Percentiles rank a stretch among this genome's conserved stretches.
These are phyloP conservation scores for Yueomyces sp. DNA, from an alignment of 805 yeast genomes.

Conservation along the genomic window DNA sequence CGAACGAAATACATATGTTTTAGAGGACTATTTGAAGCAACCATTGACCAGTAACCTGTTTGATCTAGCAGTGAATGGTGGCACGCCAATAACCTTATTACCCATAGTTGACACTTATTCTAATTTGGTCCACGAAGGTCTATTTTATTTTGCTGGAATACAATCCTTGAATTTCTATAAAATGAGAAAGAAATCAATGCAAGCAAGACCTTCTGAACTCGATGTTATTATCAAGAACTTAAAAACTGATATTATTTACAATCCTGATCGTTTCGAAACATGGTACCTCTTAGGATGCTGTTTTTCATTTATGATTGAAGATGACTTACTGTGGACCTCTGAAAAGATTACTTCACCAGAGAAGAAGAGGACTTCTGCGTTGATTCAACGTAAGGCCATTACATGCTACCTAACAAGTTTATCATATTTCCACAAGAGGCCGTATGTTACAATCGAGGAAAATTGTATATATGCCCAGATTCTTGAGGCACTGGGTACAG, in stretches of 20 bases:
- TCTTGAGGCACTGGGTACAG: slow-evolving; percentile 13
- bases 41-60: slow-evolving; percentile 32
- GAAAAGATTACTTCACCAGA: slow-evolving; percentile 60
- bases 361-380: slow-evolving; percentile 45
- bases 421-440: slow-evolving; percentile 2
- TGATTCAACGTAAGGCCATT: slow-evolving; percentile 53
- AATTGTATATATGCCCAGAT: slow-evolving; percentile 6
- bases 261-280: slow-evolving; percentile 59
- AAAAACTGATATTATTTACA: slow-evolving; percentile 51
- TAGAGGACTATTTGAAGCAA: slow-evolving; percentile 37
- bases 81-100: slow-evolving; percentile 16
- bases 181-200: slow-evolving; percentile 60
- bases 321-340: slow-evolving; percentile 84
- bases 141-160: slow-evolving; percentile 31
- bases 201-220: slow-evolving; percentile 70
- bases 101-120: slow-evolving; percentile 23
- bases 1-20: slow-evolving; percentile 30
- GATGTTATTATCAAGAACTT: slow-evolving; percentile 59
- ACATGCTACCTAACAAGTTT: slow-evolving; percentile 63
- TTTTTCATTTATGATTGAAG: slow-evolving; percentile 68
- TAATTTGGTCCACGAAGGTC: slow-evolving; percentile 53
- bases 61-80: slow-evolving; percentile 40
- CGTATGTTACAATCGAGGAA: slow-evolving; percentile 6
- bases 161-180: slow-evolving; percentile 26
- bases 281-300: slow-evolving; percentile 82